phyloP scores from a whole-genome alignment of 805 yeast genomes.

The Zygosaccharomyces lentus region DNA sequence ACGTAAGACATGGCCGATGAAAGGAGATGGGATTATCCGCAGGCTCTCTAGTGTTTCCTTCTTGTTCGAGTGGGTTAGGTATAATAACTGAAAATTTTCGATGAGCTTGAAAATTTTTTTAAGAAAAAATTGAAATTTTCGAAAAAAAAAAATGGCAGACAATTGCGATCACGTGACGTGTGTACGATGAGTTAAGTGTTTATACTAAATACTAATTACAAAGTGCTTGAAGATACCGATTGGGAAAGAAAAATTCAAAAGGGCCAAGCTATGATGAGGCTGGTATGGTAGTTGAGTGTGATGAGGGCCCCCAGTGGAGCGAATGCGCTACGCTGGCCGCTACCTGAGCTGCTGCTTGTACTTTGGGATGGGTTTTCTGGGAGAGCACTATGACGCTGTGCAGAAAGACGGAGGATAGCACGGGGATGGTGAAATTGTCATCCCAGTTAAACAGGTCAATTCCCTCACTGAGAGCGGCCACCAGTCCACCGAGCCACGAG shows the following conservation, averaged over 20 bases:
- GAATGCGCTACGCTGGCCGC: constrained; percentile 2
- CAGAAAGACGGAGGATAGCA: constrained; percentile 67
- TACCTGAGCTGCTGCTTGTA: constrained; percentile 1
- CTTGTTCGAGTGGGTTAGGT: background rate
- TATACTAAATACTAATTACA: background rate
- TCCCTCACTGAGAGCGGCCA: constrained; percentile 85
- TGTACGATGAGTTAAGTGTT: background rate
- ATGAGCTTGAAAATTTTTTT: constrained; percentile 25
- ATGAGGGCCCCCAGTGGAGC: background rate
- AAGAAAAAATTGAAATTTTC: constrained; percentile 4
- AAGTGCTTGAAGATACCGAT: background rate
- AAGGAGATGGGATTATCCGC: constrained; percentile 3
- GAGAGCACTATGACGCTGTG: constrained; percentile 42
- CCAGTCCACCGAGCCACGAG: constrained; percentile 64
- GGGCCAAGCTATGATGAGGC: background rate
- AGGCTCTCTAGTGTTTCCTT: constrained; percentile 2
- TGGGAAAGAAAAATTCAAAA: background rate
- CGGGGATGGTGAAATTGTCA: constrained; percentile 94
- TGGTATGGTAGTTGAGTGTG: background rate
- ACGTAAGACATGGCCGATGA: constrained; percentile 64
- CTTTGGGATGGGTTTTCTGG: constrained; percentile 17
- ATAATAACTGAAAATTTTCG: constrained; percentile 22
- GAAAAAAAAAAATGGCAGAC: background rate
- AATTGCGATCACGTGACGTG: background rate
- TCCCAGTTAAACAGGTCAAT: constrained; percentile 73